These are phyloP conservation scores for Botryotinia calthae DNA, from an alignment of 2,329 filamentous ascomycete genomes.

Conservation along the genomic window DNA sequence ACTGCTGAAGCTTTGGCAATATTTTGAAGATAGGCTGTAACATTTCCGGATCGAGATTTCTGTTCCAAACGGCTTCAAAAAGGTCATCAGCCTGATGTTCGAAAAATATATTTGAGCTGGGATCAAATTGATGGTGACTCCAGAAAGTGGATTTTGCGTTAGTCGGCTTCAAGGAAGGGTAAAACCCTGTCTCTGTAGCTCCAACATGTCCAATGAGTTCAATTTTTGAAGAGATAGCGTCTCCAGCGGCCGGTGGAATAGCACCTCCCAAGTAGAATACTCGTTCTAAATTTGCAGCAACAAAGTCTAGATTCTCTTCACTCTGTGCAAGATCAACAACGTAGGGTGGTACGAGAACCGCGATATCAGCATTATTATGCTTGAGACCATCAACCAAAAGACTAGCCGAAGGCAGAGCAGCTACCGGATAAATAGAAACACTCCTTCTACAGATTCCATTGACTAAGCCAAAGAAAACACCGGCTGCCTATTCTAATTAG, in stretches of 20 bases:
- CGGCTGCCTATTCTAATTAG: constrained; percentile 1
- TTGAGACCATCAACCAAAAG: constrained; percentile 15
- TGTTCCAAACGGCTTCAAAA: constrained; percentile 4
- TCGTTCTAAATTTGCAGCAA: background rate
- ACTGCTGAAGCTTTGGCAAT: background rate
- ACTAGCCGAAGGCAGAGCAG: constrained; percentile 1
- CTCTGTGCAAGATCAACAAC: constrained; percentile 12
- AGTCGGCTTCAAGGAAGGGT: background rate
- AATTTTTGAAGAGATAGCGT: constrained; percentile 12
- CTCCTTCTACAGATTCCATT: background rate
- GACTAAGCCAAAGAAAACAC: constrained; percentile 2
- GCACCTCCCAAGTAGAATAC: constrained; percentile 11
- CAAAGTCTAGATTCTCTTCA: constrained; percentile 2
- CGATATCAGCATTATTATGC: constrained; percentile 11
- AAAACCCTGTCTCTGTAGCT: constrained; percentile 9
- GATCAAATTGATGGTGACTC: constrained; percentile 3
- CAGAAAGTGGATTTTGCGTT: background rate
- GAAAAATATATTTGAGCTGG: background rate
- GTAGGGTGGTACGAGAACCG: constrained; percentile 9
- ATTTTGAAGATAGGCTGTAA: constrained; percentile 8
- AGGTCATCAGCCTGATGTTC: constrained; percentile 11
- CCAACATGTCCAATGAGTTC: background rate
- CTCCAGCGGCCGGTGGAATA: constrained; percentile 9
- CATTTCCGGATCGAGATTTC: background rate
- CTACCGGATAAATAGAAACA: constrained; percentile 4